Base-by-base conservation (phyloP, 2,329 filamentous ascomycete genomes). In the Coniochaeta prunicola region DNA sequence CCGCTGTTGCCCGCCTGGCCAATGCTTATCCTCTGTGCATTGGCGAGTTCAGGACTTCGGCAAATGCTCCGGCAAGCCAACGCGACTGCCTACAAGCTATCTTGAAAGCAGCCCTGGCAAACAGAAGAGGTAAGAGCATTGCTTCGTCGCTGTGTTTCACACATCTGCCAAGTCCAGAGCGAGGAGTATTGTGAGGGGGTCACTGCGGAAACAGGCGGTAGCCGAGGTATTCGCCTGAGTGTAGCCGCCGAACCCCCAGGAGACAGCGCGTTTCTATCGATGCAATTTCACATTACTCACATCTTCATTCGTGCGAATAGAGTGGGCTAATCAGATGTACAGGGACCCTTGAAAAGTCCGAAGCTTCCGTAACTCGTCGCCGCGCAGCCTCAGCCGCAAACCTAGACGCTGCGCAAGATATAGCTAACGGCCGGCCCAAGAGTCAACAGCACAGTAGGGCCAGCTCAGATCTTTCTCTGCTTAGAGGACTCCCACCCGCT, bases 61-160 rank as follows among this genome's bases (percentile, higher is more conserved):
- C 82, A 48, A 83, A 85, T 59, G 83, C 83, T 34, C 84, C 89
- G 5, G 88, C 92, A 66, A 88, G 83, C 62, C 86, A 90, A 64
- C 87, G 88, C 68, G 82, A 85, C 66, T 92, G 90, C 69, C 80
- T 97, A 48, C 87, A 88, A 56, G 81, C 87, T 26, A 87, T 96
- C 63, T 74, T 96, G 59, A 83, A 86, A 67, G 85, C 86, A 38
- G 84, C 92, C 38, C 82, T 94, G 64, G 75, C 82, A 55, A 80
- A 80, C 66, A 82, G 84, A 73, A 81, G 82, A 77, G 88, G 91
- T 93, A 75, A 79, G 84, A 79, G 45, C 31, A 40, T 38, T 9
- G 31, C 26, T 26, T 15, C 42, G 19, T 38, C 30, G 28, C 13
- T 9, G 45, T 13, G 45, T 50, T 50, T 28, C 24, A 28, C 24